These are phyloP conservation scores for Yamadazyma buinensis DNA, from an alignment of 1,139 yeast genomes.

Conservation along the genomic window DNA sequence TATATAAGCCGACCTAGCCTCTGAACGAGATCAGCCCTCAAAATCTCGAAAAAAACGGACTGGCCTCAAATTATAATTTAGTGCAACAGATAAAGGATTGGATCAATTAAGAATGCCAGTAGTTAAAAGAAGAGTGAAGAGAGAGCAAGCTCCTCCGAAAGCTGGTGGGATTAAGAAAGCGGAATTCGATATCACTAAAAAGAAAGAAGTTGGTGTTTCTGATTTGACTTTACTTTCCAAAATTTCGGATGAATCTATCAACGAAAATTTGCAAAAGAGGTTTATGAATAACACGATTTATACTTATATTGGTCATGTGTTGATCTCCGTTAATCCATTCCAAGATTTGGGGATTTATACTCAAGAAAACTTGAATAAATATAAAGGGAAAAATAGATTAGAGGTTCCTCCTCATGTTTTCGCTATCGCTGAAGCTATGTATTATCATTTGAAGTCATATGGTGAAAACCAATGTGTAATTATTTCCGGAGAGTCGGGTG, in stretches of 20 bases:
- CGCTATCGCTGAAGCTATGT: constrained; percentile 97
- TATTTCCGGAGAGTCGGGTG: constrained; percentile 98
- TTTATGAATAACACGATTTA: constrained; percentile 88
- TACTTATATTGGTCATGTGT: constrained; percentile 82
- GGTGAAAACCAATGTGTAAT: constrained; percentile 96
- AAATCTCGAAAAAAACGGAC: too few species aligned
- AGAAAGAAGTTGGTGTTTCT: constrained; percentile 96
- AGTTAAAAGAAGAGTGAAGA: constrained; percentile 63
- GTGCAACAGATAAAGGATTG: too few species aligned
- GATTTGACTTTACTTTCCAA: constrained; percentile 87
- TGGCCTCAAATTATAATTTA: background rate
- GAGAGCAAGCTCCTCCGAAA: constrained; percentile 56
- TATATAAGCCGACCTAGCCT: too few species aligned
- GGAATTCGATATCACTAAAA: constrained; percentile 80
- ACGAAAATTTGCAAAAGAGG: constrained; percentile 84
- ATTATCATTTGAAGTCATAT: constrained; percentile 90
- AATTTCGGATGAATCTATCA: constrained; percentile 89
- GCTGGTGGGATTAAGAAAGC: constrained; percentile 76
- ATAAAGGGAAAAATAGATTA: constrained; percentile 86
- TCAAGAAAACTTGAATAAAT: constrained; percentile 64
- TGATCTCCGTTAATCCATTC: constrained; percentile 95
- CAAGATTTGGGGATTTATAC: constrained; percentile 95
- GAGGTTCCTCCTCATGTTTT: constrained; percentile 99
- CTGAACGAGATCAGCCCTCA: too few species aligned
- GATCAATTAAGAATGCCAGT: constrained; percentile 51